Percentiles rank a stretch among this genome's conserved stretches.
phyloP scores from a whole-genome alignment of 1,139 yeast species.

The Magnusiomyces fungicola region DNA sequence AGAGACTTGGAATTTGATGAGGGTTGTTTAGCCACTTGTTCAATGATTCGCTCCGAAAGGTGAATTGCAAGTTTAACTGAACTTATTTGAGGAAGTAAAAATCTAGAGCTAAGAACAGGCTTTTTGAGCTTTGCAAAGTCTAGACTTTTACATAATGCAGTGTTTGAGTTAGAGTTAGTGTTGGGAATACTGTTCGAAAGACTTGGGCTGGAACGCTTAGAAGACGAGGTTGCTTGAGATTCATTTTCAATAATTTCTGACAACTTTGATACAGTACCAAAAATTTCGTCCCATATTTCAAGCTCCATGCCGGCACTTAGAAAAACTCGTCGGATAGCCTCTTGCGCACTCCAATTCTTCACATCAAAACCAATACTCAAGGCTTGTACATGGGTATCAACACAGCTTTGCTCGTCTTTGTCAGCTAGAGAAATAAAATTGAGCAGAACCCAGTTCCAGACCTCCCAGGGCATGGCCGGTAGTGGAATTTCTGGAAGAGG shows the following conservation, averaged over 20 bases:
- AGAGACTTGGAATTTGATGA: neutral
- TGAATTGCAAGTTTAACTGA: conserved; percentile 1
- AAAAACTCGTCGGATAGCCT: neutral
- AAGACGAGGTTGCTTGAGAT: neutral
- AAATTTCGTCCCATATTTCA: neutral
- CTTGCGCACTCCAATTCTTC: neutral
- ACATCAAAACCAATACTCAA: neutral
- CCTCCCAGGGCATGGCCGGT: neutral
- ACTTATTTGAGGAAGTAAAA: neutral
- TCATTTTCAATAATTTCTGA: no score
- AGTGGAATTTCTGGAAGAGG: no score
- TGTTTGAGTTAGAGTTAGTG: no score
- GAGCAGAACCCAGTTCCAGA: neutral
- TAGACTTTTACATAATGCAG: no score
- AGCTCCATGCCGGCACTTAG: neutral
- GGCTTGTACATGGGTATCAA: no score
- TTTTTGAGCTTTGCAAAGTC: neutral
- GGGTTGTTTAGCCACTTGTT: neutral
- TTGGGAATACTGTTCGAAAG: no score
- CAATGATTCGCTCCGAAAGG: neutral
- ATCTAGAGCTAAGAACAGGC: neutral
- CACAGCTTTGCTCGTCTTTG: neutral
- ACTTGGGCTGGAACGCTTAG: no score
- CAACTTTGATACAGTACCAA: neutral
- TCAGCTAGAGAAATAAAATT: neutral